These are phyloP conservation scores for Eucalyptus curtisii DNA, from an alignment of 345 rosid species.

Conservation along the genomic window DNA sequence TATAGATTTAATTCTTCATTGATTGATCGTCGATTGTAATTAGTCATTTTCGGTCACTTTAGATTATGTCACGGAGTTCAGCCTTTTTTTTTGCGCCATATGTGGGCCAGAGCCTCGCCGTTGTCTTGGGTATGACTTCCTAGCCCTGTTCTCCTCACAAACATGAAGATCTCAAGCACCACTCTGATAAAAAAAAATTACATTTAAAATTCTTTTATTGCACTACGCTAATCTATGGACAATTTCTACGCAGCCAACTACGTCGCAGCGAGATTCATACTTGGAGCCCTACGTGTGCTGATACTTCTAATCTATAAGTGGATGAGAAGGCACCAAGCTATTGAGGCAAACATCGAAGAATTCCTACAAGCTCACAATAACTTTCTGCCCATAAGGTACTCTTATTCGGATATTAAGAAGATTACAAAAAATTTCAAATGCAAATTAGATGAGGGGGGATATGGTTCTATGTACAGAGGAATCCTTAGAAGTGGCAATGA, in stretches of 20 bases:
- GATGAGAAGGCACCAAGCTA: background rate
- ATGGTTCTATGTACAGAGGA: background rate
- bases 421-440: background rate
- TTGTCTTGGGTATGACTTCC: too few species aligned
- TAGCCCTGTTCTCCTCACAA: too few species aligned
- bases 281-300: background rate
- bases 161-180: too few species aligned
- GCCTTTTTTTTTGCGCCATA: too few species aligned
- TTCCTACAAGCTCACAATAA: background rate
- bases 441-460: background rate
- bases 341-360: rapidly evolving
- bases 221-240: background rate
- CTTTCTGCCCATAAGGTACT: background rate
- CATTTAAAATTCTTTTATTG: background rate
- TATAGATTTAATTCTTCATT: too few species aligned
- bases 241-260: background rate
- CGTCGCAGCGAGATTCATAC: background rate
- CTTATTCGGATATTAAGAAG: background rate
- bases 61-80: too few species aligned
- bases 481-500: background rate
- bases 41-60: too few species aligned
- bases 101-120: too few species aligned
- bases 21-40: too few species aligned
- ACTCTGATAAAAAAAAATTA: too few species aligned
- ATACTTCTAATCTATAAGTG: background rate